Evolutionary conservation across 140 eudicot species (phyloP), one percentile per base, ranked within the genome.

Genomic region (Erigeron philadelphicus): DNA sequence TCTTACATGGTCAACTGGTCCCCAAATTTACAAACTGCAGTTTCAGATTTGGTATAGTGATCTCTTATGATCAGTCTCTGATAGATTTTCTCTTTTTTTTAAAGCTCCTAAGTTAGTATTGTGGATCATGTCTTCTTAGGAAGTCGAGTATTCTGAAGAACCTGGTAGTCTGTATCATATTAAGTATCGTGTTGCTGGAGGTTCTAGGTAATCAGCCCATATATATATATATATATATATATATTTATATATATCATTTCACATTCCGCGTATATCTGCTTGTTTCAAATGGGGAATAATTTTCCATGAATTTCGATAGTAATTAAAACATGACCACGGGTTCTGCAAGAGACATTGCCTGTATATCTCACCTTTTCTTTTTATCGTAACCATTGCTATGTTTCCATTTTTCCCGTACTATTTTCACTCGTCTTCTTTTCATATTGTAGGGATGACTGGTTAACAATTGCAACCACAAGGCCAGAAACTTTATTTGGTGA

Each of bases 1-100:
- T 93, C 98, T 56, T 93, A 93, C 80, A 85, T 93, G 96, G 98
- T 93, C 64, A 93, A 93, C 84, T 93, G 98, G 98, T 93, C 98
- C 11, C 98, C 98, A 7, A 86, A 83, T 76, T 83, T 93, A 63
- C 98, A 93, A 70, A 93, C 98, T 64, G 98, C 98, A 63, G 96
- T 93, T 75, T 93, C 98, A 65, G 98, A 93, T 83, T 80, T 93
- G 96, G 98, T 93, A 93, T 49, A 75, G 70, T 18, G 43, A 18
- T 46, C 67, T 17, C 53, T 35, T 72, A 42, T 57, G 19, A 59
- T 66, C 60, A 47, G 45, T 71, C 7, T 43, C 43, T 13, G 58
- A 60, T 48, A 64, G 60, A 49, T 9, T 40, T 46, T 76, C 9
- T 11, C 19, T 78, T 49, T 58, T 58, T 70, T 68, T 19, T 44